Base-by-base conservation (phyloP, 176 grass and related monocot species). In the Alloteropsis semialata region DNA sequence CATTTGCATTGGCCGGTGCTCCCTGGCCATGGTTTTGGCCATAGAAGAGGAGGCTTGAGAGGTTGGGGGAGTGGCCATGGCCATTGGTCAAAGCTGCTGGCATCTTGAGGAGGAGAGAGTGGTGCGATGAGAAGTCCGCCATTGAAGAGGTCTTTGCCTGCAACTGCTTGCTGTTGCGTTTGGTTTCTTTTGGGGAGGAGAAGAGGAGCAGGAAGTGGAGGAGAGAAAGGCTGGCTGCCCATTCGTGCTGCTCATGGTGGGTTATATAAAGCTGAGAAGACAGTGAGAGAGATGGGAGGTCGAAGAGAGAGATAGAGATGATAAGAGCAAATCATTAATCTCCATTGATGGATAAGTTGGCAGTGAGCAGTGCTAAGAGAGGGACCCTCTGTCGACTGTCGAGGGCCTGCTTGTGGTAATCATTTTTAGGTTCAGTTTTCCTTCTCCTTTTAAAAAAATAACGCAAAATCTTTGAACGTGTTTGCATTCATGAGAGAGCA, bases 241-340 rank as follows among this genome's bases (percentile, higher is more conserved):
- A 65, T 67, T 82, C 64, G 64, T 86, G 73, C 53, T 78, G 65
- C 88, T 72, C 83, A 12, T 82, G 67, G 61, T 81, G 71, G 65
- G 55, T 91, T 91, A 88, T 88, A 91, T 88, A 91, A 88, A 87
- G 61, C 10, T 42, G 75, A 56, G 58, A 29, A 48, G 76, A 36
- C 3, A n/a, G 46, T 39, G 46, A 66, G 53, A 42, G 39, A 36
- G 63, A 27, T 71, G 55, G n/a, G 55, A 27, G 53, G 55, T 29
- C 29, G 67, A 36, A 21, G 69, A n/a, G 14, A 54, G 61, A 27
- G 46, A 65, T 81, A 66, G 69, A 72, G 58, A 49, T 72, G 84
- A 77, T 84, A 84, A 88, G 85, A 72, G 71, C 81, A 90, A 87
- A 83, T 87, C 84, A 87, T 90, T 87, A 68, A 87, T 91, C 76